Base-by-base conservation (phyloP, 2,329 filamentous ascomycete species). In the Hypoxylon sp. region DNA sequence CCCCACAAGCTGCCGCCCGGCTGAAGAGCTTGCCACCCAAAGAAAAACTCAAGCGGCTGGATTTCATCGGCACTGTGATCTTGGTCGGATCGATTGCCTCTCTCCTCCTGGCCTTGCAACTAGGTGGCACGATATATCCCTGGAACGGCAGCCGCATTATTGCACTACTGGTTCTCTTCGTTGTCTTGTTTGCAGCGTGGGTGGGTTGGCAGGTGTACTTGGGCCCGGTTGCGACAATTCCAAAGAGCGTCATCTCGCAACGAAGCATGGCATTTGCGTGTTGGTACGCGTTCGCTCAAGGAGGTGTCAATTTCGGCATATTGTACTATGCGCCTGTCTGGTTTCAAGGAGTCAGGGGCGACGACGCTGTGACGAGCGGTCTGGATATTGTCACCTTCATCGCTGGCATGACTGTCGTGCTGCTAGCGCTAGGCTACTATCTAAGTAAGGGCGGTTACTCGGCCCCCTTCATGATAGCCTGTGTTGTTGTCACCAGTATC, bases 261-360 rank as follows among this genome's bases (percentile, higher is more conserved):
- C 41, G 16, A 6, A 46, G 19, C 19, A 46, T 46, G 16, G 3
- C 7, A 7, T 23, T 19, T 7, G 5, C 19, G 3, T 2, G 5
- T 16, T 11, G 5, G 2, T 23, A 5, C 12, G 11, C 11, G 2
- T 46, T 46, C 41, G 19, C 9, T 16, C 7, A 3, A 6, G 19
- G 41, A 6, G 16, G 16, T 3, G 4, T 4, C 2, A 2, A 23
- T 2, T 12, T 23, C 2, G 9, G 5, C 8, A 46, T 25, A 9
- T 0, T 34, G 63, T 70, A 66, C 37, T 70, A 68, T 21, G 51
- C 68, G 2, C 68, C 65, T 1, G 63, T 70, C 3, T 63, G 25
- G 7, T 70, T 70, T 39, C 68, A 70, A 19, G 61, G 56, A 7
- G 63, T 41, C 2, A 52, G 68, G 16, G 65, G 60, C 0, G 60